A percentile compares a stretch with the other conserved stretches of the same genome.
Conservation (phyloP, 208 protist genomes). For the Crithidia expoeki region DNA sequence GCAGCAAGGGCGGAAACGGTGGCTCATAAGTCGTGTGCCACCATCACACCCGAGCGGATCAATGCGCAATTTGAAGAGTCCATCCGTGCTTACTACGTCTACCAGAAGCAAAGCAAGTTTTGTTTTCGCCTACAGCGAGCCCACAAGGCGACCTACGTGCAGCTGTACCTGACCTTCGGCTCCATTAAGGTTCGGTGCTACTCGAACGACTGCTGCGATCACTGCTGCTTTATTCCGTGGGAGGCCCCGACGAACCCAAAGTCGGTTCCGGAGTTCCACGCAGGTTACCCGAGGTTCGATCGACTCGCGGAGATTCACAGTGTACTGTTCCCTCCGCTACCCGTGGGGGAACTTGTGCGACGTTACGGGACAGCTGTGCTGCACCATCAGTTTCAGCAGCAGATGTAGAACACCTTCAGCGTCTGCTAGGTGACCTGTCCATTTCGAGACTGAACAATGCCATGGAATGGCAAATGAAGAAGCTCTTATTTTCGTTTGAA, state of each 20-base stretch:
- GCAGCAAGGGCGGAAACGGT: not conserved
- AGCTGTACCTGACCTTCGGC: slow-evolving; percentile 90
- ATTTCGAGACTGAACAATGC: too few species aligned
- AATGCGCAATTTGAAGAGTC: slow-evolving; percentile 78
- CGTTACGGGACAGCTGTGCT: slow-evolving; percentile 66
- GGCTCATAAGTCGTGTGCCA: not conserved
- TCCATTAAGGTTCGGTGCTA: slow-evolving; percentile 91
- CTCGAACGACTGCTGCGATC: slow-evolving; percentile 82
- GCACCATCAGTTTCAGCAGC: slow-evolving; percentile 8
- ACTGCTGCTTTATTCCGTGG: slow-evolving; percentile 76
- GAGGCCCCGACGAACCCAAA: slow-evolving; percentile 21
- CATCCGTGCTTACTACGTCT: slow-evolving; percentile 81
- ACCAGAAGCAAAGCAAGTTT: slow-evolving; percentile 80
- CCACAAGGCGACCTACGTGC: slow-evolving; percentile 75
- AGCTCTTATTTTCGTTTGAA: too few species aligned
- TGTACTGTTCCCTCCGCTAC: slow-evolving; percentile 70
- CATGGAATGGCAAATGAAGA: too few species aligned
- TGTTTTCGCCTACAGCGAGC: slow-evolving; percentile 61
- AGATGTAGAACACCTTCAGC: not conserved
- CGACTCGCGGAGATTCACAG: slow-evolving; percentile 56
- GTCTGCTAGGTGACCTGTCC: not conserved
- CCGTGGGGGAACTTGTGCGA: slow-evolving; percentile 67
- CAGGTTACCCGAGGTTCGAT: slow-evolving; percentile 73
- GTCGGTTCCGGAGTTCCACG: slow-evolving; percentile 4
- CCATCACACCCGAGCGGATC: slow-evolving; percentile 54